Percentiles rank a stretch among this genome's conserved stretches.
phyloP scores from a whole-genome alignment of 257 asterid genomes.

The Nicotiana benthamiana region DNA sequence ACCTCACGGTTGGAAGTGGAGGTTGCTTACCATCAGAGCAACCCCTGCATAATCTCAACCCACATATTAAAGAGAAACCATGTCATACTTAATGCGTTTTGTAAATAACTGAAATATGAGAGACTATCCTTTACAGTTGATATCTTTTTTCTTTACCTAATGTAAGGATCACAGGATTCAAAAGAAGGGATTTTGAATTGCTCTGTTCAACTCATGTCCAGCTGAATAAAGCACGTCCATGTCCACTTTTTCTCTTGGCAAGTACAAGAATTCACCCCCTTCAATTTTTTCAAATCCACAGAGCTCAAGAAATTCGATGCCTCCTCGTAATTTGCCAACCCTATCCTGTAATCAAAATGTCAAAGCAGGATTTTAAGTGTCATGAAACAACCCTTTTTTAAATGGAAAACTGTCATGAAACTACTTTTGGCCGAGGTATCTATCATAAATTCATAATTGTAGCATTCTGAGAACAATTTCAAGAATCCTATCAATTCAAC shows the following conservation, averaged over 20 bases:
- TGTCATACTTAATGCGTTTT: no score
- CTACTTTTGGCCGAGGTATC: no score
- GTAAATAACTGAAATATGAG: no score
- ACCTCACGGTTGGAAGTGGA: no score
- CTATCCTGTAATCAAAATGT: slow-evolving; percentile 50
- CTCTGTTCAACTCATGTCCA: slow-evolving; percentile 72
- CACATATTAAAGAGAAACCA: no score
- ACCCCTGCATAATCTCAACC: no score
- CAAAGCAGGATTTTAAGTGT: background rate
- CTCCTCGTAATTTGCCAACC: slow-evolving; percentile 76
- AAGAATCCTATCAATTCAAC: no score
- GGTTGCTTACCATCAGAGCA: no score
- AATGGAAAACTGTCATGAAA: background rate
- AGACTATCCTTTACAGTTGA: no score
- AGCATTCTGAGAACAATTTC: no score
- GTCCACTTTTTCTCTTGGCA: slow-evolving; percentile 75
- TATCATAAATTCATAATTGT: no score
- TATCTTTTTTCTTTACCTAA: background rate
- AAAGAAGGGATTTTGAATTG: slow-evolving; percentile 75
- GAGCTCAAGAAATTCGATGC: slow-evolving; percentile 77
- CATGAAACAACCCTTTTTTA: background rate
- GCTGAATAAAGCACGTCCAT: slow-evolving; percentile 68
- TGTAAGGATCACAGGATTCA: slow-evolving; percentile 50
- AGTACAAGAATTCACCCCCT: slow-evolving; percentile 69
- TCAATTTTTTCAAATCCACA: slow-evolving; percentile 85